Evolutionary conservation across 106 monocot species (phyloP).

Genomic region (Acorus gramineus): DNA sequence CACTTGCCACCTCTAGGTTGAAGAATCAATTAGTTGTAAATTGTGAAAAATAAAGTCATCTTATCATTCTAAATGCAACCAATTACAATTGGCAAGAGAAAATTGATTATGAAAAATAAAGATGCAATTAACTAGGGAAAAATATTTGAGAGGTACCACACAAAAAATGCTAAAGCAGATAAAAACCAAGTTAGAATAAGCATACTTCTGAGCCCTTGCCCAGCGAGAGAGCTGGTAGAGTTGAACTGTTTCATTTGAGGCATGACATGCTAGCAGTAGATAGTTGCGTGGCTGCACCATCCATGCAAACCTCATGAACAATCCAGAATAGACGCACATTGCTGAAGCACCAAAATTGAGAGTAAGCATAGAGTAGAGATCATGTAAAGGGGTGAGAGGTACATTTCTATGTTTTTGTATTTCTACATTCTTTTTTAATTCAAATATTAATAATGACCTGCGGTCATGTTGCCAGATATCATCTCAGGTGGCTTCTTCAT

Average conservation of each 20-base stretch:
- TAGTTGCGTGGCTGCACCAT: constrained; percentile 98
- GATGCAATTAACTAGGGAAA: no score
- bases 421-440: neutral
- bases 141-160: no score
- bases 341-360: constrained; percentile 29
- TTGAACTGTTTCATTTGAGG: constrained; percentile 91
- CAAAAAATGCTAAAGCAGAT: no score
- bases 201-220: constrained; percentile 74
- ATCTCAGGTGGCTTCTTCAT: constrained; percentile 84
- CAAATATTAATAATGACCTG: constrained; percentile 28
- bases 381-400: neutral
- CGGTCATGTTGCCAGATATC: constrained; percentile 99
- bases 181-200: neutral
- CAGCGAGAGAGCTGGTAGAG: constrained; percentile 86
- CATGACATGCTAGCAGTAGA: constrained; percentile 91
- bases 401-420: neutral
- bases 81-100: no score
- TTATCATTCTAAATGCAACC: no score
- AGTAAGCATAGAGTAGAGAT: neutral
- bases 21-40: no score
- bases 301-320: constrained; percentile 99
- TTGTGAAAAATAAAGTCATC: no score
- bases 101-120: no score
- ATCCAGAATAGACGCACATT: constrained; percentile 89
- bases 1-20: no score